Base-by-base conservation (phyloP, 768 basidiomycete species). In the Ephemerocybe angulata region DNA sequence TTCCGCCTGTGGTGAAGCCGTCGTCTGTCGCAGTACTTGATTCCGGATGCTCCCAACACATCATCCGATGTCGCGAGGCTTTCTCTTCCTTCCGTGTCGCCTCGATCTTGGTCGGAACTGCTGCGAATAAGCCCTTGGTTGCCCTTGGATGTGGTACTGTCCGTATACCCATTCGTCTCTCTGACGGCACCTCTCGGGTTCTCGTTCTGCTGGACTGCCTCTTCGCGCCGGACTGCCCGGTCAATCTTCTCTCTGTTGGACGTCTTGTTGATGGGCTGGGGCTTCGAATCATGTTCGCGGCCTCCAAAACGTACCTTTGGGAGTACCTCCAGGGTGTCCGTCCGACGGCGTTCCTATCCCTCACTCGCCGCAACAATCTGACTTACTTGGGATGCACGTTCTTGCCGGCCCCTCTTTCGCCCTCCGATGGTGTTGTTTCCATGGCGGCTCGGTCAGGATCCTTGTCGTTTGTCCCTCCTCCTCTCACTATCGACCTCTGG, bases 201-300 rank as follows among this genome's bases (percentile, higher is more conserved):
- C 2, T 67, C 3, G 37, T 22, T 8, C 49, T 68, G 1, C 21
- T 29, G 17, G 57, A 63, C 25, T 70, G 69, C 43, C 58, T 70
- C 1, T 60, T 61, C 55, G 59, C 66, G 0, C 67, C 67, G 0
- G 58, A 61, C 43, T 61, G 60, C 0, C 62, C 64, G 0, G 57
- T 67, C 0, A 64, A 68, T 21, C 59, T 70, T 1, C 28, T 67
- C 0, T 68, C 62, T 0, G 58, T 68, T 24, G 61, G 65, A 12
- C 51, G 52, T 0, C 52, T 70, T 10, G 52, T 37, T 3, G 53
- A 65, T 21, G 52, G n/a, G 11, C 33, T 58, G 41, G 31, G 22
- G 0, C 5, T 62, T 24, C 7, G 30, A 7, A n/a, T 53, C 19
- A 24, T 53, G 24, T 40, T 53, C 8, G 17, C 19, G 13, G 37